Base-by-base conservation (phyloP, 129 eudicot species). In the Centella asiatica region DNA sequence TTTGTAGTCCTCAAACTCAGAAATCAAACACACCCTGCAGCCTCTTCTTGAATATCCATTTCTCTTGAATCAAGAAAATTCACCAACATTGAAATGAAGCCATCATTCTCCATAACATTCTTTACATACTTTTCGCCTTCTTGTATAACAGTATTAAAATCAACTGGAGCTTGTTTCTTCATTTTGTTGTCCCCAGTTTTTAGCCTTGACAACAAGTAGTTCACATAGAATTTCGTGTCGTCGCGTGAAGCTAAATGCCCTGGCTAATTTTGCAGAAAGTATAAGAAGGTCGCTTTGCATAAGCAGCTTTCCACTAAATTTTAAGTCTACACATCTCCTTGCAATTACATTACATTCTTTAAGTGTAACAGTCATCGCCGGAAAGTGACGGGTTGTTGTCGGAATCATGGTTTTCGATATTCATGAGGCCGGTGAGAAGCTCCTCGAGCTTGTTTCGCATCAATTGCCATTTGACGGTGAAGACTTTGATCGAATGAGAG, bases 281-380 rank as follows among this genome's bases (percentile, higher is more conserved):
- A 81, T 70, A 66, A 85, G 94, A 27, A 92, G 87, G 62, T 87
- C 90, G 46, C 99, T 92, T 62, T 92, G 96, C 99, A 84, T 92
- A 33, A 77, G 66, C 25, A 92, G 75, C 79, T 92, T 92, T 54
- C 99, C 99, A 27, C 72, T 73, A 60, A 74, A 92, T 5, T 83
- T 65, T 28, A 69, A 19, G 17, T 76, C 81, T 36, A 80, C 31
- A 34, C 99, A 92, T 46, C 65, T 74, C 29, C 25, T 44, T 4
- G 80, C 88, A 15, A 87, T 80, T 13, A 46, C 72, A 57, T 64
- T 69, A 62, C 86, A 81, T 44, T 60, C 51, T 20, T 7, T 24
- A 18, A 80, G 71, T 7, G 96, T 81, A 39, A 69, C 67, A 23
- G 28, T 22, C 20, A 92, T 33, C 64, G 64, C 44, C 58, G 33